Percentiles rank a stretch among this genome's conserved stretches.
These are phyloP conservation scores for Daldinia sp. DNA, from an alignment of 2,329 filamentous ascomycete genomes.

Conservation along the genomic window DNA sequence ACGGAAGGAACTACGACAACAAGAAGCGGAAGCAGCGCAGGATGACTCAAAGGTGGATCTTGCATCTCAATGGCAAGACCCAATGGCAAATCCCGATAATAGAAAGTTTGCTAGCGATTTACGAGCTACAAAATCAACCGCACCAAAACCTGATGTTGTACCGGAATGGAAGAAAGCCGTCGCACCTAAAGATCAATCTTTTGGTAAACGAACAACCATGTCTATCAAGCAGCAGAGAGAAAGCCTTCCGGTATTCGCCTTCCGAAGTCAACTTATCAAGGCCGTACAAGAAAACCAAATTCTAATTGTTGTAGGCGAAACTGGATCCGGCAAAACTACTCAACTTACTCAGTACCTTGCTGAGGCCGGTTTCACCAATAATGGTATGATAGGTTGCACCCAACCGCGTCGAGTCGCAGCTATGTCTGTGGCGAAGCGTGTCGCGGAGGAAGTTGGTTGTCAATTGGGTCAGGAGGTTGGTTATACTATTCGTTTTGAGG, in stretches of 20 bases:
- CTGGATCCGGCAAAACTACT: slow-evolving; percentile 96
- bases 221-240: slow-evolving; percentile 96
- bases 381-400: slow-evolving; percentile 93
- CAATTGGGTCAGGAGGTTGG: slow-evolving; percentile 90
- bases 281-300: slow-evolving; percentile 89
- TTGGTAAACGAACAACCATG: slow-evolving; percentile 87
- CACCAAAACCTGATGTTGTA: slow-evolving; percentile 70
- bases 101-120: slow-evolving; percentile 90
- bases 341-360: slow-evolving; percentile 95
- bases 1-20: slow-evolving; percentile 84
- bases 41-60: slow-evolving; percentile 84
- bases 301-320: slow-evolving; percentile 95
- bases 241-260: slow-evolving; percentile 86
- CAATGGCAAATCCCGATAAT: slow-evolving; percentile 87
- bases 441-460: slow-evolving; percentile 94
- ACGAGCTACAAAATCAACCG: slow-evolving; percentile 68
- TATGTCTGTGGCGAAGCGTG: slow-evolving; percentile 97
- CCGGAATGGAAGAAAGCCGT: slow-evolving; percentile 94
- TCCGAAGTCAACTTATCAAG: slow-evolving; percentile 86
- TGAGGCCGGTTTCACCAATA: slow-evolving; percentile 86
- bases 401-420: slow-evolving; percentile 96
- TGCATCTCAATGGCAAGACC: slow-evolving; percentile 93
- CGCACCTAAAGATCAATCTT: slow-evolving; percentile 78
- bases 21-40: slow-evolving; percentile 81
- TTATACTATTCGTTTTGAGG: slow-evolving; percentile 97